Conservation (phyloP, 306 rosid genomes). For the Cicer yamashitae region DNA sequence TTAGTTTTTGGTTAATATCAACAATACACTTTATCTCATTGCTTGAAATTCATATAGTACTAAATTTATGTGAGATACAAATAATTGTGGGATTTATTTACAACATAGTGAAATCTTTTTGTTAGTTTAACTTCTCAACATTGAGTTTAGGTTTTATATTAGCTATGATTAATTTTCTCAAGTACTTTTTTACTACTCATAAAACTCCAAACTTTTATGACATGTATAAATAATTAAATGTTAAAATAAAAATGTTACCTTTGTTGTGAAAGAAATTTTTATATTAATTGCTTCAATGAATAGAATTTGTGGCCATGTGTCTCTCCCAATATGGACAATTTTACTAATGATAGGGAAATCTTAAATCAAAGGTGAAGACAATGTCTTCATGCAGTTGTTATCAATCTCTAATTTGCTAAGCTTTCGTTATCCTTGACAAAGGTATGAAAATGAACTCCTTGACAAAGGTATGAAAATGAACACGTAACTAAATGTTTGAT, state of each 20-base stretch:
- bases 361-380: background rate
- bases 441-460: slow-evolving; percentile 15
- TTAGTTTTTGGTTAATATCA: no score
- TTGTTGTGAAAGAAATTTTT: background rate
- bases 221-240: background rate
- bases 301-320: background rate
- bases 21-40: no score
- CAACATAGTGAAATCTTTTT: no score
- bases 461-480: slow-evolving; percentile 24
- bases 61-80: no score
- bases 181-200: no score
- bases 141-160: no score
- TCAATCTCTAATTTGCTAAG: slow-evolving; percentile 15
- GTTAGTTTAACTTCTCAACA: no score
- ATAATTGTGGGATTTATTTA: no score
- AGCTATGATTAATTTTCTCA: no score
- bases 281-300: background rate
- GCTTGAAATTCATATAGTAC: no score
- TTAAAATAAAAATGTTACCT: background rate
- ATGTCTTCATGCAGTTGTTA: background rate
- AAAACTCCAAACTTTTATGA: no score
- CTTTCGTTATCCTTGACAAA: slow-evolving; percentile 4
- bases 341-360: background rate
- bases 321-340: slow-evolving; percentile 8
- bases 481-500: slow-evolving; percentile 19